Percentiles rank a stretch among this genome's conserved stretches.
Conservation (phyloP, 2,329 filamentous ascomycete species). For the Chalaropsis thielavioides region DNA sequence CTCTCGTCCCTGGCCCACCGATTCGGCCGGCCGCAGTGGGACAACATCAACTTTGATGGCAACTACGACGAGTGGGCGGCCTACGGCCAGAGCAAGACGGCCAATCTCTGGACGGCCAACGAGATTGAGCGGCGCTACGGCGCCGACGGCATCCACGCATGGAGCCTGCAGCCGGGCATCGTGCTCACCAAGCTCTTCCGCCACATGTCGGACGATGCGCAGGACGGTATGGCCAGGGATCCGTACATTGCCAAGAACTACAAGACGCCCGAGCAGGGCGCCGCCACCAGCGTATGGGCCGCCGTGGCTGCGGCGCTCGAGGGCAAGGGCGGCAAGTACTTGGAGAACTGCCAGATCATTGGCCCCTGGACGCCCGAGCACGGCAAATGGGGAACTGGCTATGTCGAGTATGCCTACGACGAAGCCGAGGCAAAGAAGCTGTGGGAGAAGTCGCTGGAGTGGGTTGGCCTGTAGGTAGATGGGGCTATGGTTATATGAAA, state of each 20-base stretch:
- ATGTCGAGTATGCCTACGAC: conserved; percentile 4
- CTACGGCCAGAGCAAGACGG: conserved; percentile 24
- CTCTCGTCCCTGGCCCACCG: conserved; percentile 26
- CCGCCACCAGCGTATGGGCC: neutral
- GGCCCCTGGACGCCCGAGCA: conserved; percentile 3
- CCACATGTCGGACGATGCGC: conserved; percentile 3
- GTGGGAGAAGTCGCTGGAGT: conserved; percentile 18
- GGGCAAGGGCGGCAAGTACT: neutral
- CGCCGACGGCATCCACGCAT: conserved; percentile 4
- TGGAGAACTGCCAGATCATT: conserved; percentile 1
- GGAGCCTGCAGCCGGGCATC: conserved; percentile 20
- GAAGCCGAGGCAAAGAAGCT: conserved; percentile 18
- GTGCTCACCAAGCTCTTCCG: conserved; percentile 17
- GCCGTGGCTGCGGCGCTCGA: neutral
- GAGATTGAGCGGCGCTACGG: conserved; percentile 17
- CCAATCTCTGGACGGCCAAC: conserved; percentile 22
- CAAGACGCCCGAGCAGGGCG: neutral
- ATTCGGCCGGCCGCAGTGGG: conserved; percentile 24
- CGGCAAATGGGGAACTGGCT: neutral
- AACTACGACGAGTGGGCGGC: conserved; percentile 19
- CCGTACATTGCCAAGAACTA: neutral
- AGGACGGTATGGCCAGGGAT: neutral
- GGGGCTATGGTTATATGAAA: too few species aligned
- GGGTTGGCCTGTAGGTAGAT: conserved; percentile 6
- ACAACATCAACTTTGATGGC: conserved; percentile 23